phyloP scores from a whole-genome alignment of 805 yeast species.

The Yarrowia sp. region DNA sequence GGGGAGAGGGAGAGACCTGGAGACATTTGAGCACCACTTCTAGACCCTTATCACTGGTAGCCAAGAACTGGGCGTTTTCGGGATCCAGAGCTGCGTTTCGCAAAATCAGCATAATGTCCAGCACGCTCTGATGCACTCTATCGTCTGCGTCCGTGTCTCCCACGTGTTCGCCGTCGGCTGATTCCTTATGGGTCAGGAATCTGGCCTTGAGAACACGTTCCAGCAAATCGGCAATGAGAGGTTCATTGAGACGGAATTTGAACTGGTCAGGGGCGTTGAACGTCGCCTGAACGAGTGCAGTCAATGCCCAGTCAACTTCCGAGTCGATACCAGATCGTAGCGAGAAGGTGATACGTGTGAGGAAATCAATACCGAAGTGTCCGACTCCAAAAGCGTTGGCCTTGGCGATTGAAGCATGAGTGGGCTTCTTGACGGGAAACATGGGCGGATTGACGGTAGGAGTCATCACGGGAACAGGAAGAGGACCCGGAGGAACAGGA shows the following conservation, averaged over 20 bases:
- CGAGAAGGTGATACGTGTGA: slow-evolving; percentile 73
- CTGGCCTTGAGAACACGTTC: slow-evolving; percentile 53
- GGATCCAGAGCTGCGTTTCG: slow-evolving; percentile 86
- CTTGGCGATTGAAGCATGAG: slow-evolving; percentile 41
- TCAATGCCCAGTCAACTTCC: slow-evolving; percentile 77
- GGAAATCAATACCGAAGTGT: slow-evolving; percentile 65
- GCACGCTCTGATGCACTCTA: slow-evolving; percentile 47
- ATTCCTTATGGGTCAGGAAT: slow-evolving; percentile 43
- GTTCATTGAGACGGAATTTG: slow-evolving; percentile 55
- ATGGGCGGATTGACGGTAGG: slow-evolving; percentile 48
- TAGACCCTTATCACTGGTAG: slow-evolving; percentile 54
- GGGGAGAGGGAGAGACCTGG: slow-evolving; percentile 44
- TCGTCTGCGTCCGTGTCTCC: slow-evolving; percentile 42
- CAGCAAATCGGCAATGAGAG: slow-evolving; percentile 52
- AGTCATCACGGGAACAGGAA: slow-evolving; percentile 49
- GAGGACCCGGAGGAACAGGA: slow-evolving; percentile 38
- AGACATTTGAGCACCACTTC: slow-evolving; percentile 49
- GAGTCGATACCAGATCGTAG: slow-evolving; percentile 66
- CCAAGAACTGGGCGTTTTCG: slow-evolving; percentile 71
- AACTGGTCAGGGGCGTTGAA: slow-evolving; percentile 60
- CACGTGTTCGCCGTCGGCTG: slow-evolving; percentile 20
- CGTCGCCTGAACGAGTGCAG: slow-evolving; percentile 57
- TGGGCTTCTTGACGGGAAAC: slow-evolving; percentile 46
- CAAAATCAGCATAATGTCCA: slow-evolving; percentile 68
- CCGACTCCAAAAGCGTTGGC: slow-evolving; percentile 46